Base-by-base conservation (phyloP, 108 stramenopile genomes). In the Pseudonitzschia pungens region DNA sequence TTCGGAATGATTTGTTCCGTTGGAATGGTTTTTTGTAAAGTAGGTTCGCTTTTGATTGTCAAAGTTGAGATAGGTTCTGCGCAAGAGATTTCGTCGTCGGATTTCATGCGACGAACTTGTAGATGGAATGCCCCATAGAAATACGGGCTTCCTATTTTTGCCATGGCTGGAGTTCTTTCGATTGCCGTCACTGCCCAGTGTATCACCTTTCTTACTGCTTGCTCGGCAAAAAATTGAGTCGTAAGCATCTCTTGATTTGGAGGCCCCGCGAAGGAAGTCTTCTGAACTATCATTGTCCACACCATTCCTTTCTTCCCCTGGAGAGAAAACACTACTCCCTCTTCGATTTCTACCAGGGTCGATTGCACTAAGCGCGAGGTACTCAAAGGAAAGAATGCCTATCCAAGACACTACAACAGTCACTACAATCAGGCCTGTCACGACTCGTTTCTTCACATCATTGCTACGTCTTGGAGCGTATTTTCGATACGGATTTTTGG, bases 61-160 rank as follows among this genome's bases (percentile, higher is more conserved):
- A 32, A 51, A 68, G 42, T 41, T 44, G 20, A 78, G 67, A 44
- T 71, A 73, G 16, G 77, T 71, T 4, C 69, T 36, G 4, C 77
- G 67, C 18, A 78, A 15, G 0, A 65, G 43, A 3, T 59, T 41
- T 33, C 77, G 57, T 10, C 72, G 71, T 33, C 68, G 45, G 22
- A 55, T 31, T 43, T 72, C 77, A 20, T 36, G 36, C 16, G 52
- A 6, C 2, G 45, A 48, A 21, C 0, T 67, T 10, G 66, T 67
- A 11, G 66, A 67, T 29, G 66, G 66, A 28, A 67, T 67, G 28
- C 66, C 66, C 66, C 66, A 67, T 48, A 67, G 43, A 48, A 67
- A 67, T 6, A 67, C 66, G 21, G 66, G 66, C 28, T 55, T 55
- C 6, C 26, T 22, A 5, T 55, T 55, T 12, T 26, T 55, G 22